phyloP scores from a whole-genome alignment of 768 basidiomycete genomes.

The Rhizopogon roseolus region DNA sequence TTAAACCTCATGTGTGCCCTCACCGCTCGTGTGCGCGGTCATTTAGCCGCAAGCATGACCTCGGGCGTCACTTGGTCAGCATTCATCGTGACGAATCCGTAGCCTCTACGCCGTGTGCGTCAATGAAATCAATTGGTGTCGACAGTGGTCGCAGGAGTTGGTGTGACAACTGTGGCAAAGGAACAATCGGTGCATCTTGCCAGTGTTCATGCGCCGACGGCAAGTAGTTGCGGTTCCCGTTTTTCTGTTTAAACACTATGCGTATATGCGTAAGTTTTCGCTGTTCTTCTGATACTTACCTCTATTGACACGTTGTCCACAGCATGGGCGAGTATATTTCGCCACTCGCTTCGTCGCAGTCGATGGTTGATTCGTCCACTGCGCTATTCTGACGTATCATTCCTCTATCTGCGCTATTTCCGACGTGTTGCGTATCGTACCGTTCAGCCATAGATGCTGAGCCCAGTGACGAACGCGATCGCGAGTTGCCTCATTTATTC shows the following conservation, averaged over 20 bases:
- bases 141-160: slow-evolving; percentile 58
- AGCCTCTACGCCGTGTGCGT: slow-evolving; percentile 33
- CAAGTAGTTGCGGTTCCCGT: slow-evolving; percentile 39
- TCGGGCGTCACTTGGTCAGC: slow-evolving; percentile 83
- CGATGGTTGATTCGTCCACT: slow-evolving; percentile 33
- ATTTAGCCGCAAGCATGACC: slow-evolving; percentile 92
- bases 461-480: slow-evolving; percentile 67
- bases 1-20: slow-evolving; percentile 86
- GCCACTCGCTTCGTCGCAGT: slow-evolving; percentile 36
- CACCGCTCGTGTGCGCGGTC: slow-evolving; percentile 83
- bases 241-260: slow-evolving; percentile 19
- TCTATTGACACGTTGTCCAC: slow-evolving; percentile 1
- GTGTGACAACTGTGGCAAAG: slow-evolving; percentile 74
- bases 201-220: slow-evolving; percentile 62
- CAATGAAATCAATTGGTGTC: slow-evolving; percentile 58
- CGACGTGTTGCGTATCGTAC: slow-evolving; percentile 64
- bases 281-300: background rate
- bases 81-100: slow-evolving; percentile 73
- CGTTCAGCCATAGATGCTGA: slow-evolving; percentile 36
- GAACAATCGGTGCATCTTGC: slow-evolving; percentile 49
- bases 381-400: slow-evolving; percentile 25
- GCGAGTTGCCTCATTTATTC: slow-evolving; percentile 30
- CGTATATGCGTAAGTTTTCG: slow-evolving; percentile 26
- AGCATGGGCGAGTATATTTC: slow-evolving; percentile 30
- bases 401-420: slow-evolving; percentile 26